Conservation (phyloP, 2,329 filamentous ascomycete species). For the Botryotinia convoluta region DNA sequence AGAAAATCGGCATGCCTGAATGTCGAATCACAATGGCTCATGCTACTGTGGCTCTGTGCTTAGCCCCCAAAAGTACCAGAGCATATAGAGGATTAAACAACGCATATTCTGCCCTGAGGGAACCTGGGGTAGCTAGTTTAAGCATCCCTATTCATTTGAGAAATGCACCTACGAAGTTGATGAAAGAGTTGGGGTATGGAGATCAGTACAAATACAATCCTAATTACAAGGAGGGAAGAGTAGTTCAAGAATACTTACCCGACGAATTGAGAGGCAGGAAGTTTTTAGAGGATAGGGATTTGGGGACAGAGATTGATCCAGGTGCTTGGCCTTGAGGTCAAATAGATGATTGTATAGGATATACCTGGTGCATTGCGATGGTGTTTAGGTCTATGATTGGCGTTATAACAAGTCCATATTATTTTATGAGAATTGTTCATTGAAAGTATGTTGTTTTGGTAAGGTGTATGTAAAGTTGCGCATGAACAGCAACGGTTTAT, state of each 20-base stretch:
- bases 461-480: conserved; percentile 3
- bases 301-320: conserved; percentile 76
- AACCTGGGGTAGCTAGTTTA: conserved; percentile 78
- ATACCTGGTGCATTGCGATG: conserved; percentile 22
- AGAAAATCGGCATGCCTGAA: conserved; percentile 94
- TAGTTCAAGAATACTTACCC: conserved; percentile 88
- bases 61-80: conserved; percentile 82
- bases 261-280: conserved; percentile 64
- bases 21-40: conserved; percentile 90
- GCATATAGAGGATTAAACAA: conserved; percentile 81
- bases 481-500: background rate
- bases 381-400: conserved; percentile 20
- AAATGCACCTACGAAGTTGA: conserved; percentile 87
- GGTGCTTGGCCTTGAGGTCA: conserved; percentile 33
- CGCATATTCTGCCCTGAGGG: conserved; percentile 72
- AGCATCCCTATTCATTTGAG: conserved; percentile 84
- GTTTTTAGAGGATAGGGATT: conserved; percentile 77
- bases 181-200: conserved; percentile 91
- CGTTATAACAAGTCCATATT: background rate
- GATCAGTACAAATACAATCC: conserved; percentile 96
- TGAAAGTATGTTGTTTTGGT: background rate
- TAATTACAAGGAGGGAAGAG: conserved; percentile 77
- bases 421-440: background rate
- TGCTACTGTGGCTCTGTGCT: conserved; percentile 73
- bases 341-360: conserved; percentile 13